Percentiles rank a stretch among this genome's conserved stretches.
These are phyloP conservation scores for Arachnomyces sp. DNA, from an alignment of 2,329 filamentous ascomycete species.

Conservation along the genomic window DNA sequence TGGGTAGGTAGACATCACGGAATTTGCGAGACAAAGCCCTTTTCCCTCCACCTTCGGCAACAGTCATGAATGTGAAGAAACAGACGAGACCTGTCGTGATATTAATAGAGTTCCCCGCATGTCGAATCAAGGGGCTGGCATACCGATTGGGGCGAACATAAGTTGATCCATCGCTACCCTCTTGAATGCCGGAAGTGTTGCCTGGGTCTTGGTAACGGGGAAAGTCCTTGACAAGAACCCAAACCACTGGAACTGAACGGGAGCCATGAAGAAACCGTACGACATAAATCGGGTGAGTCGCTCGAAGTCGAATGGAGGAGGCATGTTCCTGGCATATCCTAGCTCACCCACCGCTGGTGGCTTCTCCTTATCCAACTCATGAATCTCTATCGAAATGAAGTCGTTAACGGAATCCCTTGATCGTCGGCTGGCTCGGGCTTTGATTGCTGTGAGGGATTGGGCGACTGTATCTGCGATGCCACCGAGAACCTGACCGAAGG, in stretches of 20 bases:
- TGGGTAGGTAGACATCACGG: constrained; percentile 85
- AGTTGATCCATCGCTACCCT: constrained; percentile 88
- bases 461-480: constrained; percentile 95
- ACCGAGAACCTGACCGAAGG: constrained; percentile 58
- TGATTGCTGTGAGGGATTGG: constrained; percentile 77
- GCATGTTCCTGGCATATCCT: constrained; percentile 54
- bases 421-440: constrained; percentile 50
- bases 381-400: constrained; percentile 74
- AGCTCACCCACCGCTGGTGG: constrained; percentile 57
- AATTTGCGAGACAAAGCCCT: constrained; percentile 76
- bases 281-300: constrained; percentile 91
- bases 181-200: constrained; percentile 73
- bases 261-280: constrained; percentile 94
- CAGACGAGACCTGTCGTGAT: constrained; percentile 54
- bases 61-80: constrained; percentile 95
- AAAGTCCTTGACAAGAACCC: constrained; percentile 72
- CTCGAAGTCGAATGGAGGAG: constrained; percentile 91
- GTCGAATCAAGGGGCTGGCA: constrained; percentile 16
- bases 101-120: not conserved
- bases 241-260: constrained; percentile 94
- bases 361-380: constrained; percentile 76
- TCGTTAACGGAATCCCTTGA: constrained; percentile 51
- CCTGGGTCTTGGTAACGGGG: constrained; percentile 69
- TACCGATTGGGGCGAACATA: constrained; percentile 81
- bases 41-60: constrained; percentile 83